Conservation (phyloP, 352 stramenopile genomes). For the Phytopythium oedochilum region DNA sequence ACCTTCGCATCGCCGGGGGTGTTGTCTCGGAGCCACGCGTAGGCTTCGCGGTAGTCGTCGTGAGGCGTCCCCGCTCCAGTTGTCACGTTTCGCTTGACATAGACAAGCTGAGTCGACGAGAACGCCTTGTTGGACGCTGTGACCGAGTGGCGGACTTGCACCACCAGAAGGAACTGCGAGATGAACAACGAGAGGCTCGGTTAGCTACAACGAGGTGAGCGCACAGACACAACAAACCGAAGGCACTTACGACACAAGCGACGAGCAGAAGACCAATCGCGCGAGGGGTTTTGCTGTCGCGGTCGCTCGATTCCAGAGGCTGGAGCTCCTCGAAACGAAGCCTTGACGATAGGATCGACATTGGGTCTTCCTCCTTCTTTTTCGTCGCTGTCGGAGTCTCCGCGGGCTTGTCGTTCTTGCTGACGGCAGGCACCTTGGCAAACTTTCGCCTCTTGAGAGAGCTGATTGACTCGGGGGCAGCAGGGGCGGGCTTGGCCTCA, state of each 20-base stretch:
- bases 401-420: not conserved
- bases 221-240: not conserved
- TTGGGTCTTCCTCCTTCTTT: not conserved
- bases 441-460: conserved; percentile 6
- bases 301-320: not conserved
- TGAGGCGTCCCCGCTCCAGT: conserved; percentile 36
- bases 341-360: conserved; percentile 12
- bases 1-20: conserved; percentile 61
- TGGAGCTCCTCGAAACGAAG: conserved; percentile 19
- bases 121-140: conserved; percentile 70
- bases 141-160: conserved; percentile 55
- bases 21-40: conserved; percentile 77
- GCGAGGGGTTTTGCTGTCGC: conserved; percentile 13
- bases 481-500: not conserved
- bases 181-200: conserved; percentile 5
- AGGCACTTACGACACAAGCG: conserved; percentile 44
- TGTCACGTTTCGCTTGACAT: conserved; percentile 49
- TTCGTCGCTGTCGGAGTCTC: not conserved
- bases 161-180: conserved; percentile 53
- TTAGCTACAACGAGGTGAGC: conserved; percentile 1
- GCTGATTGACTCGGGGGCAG: not conserved
- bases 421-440: conserved; percentile 4
- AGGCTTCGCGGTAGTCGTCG: conserved; percentile 83
- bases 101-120: conserved; percentile 76
- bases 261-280: conserved; percentile 39